These are phyloP conservation scores for Aspergillus felis DNA, from an alignment of 2,329 filamentous ascomycete genomes.

Conservation along the genomic window DNA sequence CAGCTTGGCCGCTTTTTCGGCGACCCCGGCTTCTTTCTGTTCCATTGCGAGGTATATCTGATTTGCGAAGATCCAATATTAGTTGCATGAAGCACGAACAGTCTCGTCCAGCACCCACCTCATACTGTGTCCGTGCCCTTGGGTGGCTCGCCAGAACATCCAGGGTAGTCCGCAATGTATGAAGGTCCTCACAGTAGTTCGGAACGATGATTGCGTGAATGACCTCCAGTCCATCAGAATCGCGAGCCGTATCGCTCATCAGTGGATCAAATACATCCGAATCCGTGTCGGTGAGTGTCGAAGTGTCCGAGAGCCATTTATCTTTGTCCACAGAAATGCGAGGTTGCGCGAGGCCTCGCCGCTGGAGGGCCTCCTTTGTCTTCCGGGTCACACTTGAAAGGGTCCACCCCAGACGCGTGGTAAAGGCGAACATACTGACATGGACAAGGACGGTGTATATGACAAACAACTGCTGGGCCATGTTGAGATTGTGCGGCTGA, in stretches of 20 bases:
- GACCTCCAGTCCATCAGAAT: conserved; percentile 29
- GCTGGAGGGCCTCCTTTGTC: conserved; percentile 17
- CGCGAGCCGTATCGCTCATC: background rate
- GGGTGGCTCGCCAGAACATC: conserved; percentile 66
- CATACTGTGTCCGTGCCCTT: conserved; percentile 60
- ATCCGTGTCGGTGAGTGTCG: background rate
- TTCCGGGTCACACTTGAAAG: conserved; percentile 39
- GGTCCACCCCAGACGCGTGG: conserved; percentile 46
- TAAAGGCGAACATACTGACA: conserved; percentile 58
- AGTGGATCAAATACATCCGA: background rate
- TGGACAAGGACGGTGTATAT: conserved; percentile 66
- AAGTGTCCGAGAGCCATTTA: background rate
- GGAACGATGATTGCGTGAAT: conserved; percentile 67
- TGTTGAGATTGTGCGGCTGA: conserved; percentile 10
- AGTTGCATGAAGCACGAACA: background rate
- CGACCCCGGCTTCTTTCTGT: conserved; percentile 52
- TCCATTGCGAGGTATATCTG: conserved; percentile 73
- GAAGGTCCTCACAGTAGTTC: conserved; percentile 70
- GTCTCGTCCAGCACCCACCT: conserved; percentile 51
- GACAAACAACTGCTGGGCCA: conserved; percentile 47
- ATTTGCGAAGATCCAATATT: conserved; percentile 1
- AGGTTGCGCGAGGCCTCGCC: conserved; percentile 16
- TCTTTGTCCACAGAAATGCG: background rate
- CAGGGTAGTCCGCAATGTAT: conserved; percentile 64
- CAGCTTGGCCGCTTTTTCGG: conserved; percentile 56